Evolutionary conservation across 1,139 yeast genomes (phyloP).

Genomic region (Suhomyces atakaporum): DNA sequence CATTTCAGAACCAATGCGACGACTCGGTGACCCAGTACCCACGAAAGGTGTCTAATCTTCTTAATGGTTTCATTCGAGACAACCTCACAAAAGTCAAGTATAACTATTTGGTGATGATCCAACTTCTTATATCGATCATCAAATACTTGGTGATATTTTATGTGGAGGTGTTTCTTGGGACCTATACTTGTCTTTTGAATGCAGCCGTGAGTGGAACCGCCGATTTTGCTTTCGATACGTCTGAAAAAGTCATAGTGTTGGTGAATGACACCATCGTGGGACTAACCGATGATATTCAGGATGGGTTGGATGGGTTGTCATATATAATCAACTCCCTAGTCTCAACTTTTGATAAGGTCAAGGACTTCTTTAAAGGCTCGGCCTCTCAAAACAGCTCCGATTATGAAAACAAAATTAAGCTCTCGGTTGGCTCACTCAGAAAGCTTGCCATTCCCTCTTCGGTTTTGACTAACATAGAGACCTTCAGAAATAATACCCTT

Average conservation of each 20-base stretch:
- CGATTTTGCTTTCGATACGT: slow-evolving; percentile 70
- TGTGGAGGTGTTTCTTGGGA: slow-evolving; percentile 75
- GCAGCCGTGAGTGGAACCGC: slow-evolving; percentile 75
- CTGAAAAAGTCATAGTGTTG: slow-evolving; percentile 57
- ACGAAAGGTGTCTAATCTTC: slow-evolving; percentile 52
- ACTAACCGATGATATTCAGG: slow-evolving; percentile 60
- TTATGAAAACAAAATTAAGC: slow-evolving; percentile 48
- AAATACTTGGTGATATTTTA: slow-evolving; percentile 64
- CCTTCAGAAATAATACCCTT: slow-evolving; percentile 13
- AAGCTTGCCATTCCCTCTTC: slow-evolving; percentile 59
- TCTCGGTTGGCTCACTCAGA: slow-evolving; percentile 58
- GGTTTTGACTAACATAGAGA: slow-evolving; percentile 16
- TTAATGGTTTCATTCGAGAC: slow-evolving; percentile 40
- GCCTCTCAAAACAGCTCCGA: neutral
- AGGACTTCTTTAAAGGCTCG: slow-evolving; percentile 49
- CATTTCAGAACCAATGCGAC: slow-evolving; percentile 40
- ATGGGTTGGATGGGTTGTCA: slow-evolving; percentile 59
- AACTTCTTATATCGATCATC: slow-evolving; percentile 52
- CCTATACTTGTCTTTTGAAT: slow-evolving; percentile 78
- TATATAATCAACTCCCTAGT: slow-evolving; percentile 50
- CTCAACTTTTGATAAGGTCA: slow-evolving; percentile 48
- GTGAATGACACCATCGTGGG: slow-evolving; percentile 62
- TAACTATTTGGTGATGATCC: slow-evolving; percentile 16
- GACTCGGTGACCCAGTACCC: slow-evolving; percentile 52
- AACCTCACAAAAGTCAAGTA: slow-evolving; percentile 11